Evolutionary conservation across 1,284 basidiomycete species (phyloP), one percentile per base, ranked within the genome.

Genomic region (Cutaneotrichosporon sp.): DNA sequence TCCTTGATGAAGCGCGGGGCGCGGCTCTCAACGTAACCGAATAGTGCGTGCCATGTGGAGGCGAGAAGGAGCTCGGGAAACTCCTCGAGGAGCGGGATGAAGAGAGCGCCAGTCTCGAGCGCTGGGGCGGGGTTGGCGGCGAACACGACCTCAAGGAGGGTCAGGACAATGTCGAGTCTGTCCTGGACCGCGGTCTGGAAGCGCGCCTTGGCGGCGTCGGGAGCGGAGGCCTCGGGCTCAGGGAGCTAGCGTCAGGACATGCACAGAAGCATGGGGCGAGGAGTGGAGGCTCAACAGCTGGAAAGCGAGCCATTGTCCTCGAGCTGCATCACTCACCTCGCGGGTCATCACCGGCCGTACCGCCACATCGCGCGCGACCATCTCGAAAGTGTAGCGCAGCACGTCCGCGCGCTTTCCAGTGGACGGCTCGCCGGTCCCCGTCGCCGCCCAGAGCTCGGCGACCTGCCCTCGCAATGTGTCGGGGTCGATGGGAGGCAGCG

Each of bases 1-100:
- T 75, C 65, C 60, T 71, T 72, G 14, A 72, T 73, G 54, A 75
- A 78, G 14, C 77, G 66, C 66, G 71, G 70, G 4, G 71, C 69
- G 4, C 75, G 67, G 1, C 71, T 72, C 60, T 78, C 77, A 46
- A 77, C 54, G 59, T 75, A 78, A 13, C 55, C 25, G 72, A 75
- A 78, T 11, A 78, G 63, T 24, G 62, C 59, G 10, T 73, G 64
- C 77, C 77, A 78, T 3, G 69, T 63, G 16, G 69, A 69, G 0
- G 73, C 68, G 8, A 72, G 72, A 7, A 78, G 65, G 29, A 78
- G 60, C 62, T 78, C 77, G 46, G 74, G 72, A 14, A 76, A 67
- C 34, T 78, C 77, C 59, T 78, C 77, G 10, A 78, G 55, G 1
- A 78, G 56, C 0, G 77, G 77, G 24, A 78, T 72, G 64, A 78